Evolutionary conservation across 371 early-diverging fungal genomes (phyloP).

Genomic region (Mucor indicus): DNA sequence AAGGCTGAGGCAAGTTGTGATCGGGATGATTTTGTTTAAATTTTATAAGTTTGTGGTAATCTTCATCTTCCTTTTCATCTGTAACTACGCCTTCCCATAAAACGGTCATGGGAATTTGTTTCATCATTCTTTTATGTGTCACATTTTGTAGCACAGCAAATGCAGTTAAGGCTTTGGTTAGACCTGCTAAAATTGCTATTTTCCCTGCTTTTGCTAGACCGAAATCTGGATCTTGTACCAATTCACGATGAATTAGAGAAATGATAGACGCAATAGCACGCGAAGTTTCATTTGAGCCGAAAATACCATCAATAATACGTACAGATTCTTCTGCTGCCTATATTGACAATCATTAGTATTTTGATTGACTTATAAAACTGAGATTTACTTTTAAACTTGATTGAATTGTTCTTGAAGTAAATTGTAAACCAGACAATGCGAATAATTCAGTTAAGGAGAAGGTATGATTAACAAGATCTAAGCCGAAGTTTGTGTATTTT

Average conservation of each 20-base stretch:
- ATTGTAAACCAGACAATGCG: slow-evolving; percentile 68
- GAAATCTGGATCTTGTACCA: slow-evolving; percentile 61
- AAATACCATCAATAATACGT: slow-evolving; percentile 80
- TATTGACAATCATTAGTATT: too few relatives aligned
- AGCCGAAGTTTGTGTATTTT: slow-evolving; percentile 59
- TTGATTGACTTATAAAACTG: too few relatives aligned
- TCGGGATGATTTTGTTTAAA: slow-evolving; percentile 3
- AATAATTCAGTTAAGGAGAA: slow-evolving; percentile 77
- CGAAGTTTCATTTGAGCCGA: slow-evolving; percentile 87
- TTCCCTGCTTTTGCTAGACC: slow-evolving; percentile 54
- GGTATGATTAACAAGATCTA: slow-evolving; percentile 61
- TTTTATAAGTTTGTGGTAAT: slow-evolving; percentile 2
- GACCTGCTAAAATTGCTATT: slow-evolving; percentile 61
- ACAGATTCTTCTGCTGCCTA: slow-evolving; percentile 86
- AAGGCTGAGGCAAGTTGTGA: not conserved
- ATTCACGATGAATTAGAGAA: slow-evolving; percentile 65
- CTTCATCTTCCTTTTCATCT: slow-evolving; percentile 18
- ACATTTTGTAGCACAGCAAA: slow-evolving; percentile 80
- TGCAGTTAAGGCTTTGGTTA: slow-evolving; percentile 75
- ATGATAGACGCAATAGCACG: slow-evolving; percentile 78
- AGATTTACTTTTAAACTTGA: slow-evolving; percentile 62
- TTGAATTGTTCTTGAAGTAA: slow-evolving; percentile 68
- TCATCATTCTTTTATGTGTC: slow-evolving; percentile 55
- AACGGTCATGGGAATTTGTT: slow-evolving; percentile 33
- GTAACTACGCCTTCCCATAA: slow-evolving; percentile 46